Conservation (phyloP, 2,329 filamentous ascomycete genomes). For the Cercospora zeae-maydis region DNA sequence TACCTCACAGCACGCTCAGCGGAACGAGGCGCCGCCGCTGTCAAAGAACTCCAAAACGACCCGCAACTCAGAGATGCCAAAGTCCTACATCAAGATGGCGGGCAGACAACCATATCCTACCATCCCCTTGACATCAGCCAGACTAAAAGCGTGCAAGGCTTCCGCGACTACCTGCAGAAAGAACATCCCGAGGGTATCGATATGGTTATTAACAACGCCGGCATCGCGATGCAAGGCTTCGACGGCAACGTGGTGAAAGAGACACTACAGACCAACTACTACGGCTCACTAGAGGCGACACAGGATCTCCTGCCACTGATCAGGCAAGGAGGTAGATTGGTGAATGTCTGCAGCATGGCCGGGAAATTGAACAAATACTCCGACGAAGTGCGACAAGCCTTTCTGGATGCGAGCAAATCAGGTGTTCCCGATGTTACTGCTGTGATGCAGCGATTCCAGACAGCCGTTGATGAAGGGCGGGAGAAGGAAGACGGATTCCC, state of each 20-base stretch:
- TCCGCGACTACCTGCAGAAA: slow-evolving; percentile 43
- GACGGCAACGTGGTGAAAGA: slow-evolving; percentile 48
- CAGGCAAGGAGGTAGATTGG: slow-evolving; percentile 44
- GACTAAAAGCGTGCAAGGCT: slow-evolving; percentile 43
- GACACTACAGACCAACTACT: slow-evolving; percentile 53
- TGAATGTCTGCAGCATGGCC: slow-evolving; percentile 49
- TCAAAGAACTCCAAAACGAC: slow-evolving; percentile 45
- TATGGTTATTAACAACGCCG: slow-evolving; percentile 55
- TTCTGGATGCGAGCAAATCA: slow-evolving; percentile 35
- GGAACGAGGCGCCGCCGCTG: slow-evolving; percentile 47
- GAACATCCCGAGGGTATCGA: slow-evolving; percentile 51
- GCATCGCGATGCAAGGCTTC: slow-evolving; percentile 36
- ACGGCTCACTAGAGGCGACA: slow-evolving; percentile 48
- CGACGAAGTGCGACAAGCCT: slow-evolving; percentile 41
- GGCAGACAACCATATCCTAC: slow-evolving; percentile 48
- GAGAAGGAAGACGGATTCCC: slow-evolving; percentile 51
- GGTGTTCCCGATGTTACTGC: slow-evolving; percentile 42
- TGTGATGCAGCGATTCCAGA: slow-evolving; percentile 50
- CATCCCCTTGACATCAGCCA: slow-evolving; percentile 50
- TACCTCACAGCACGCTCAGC: slow-evolving; percentile 54
- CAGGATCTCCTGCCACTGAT: slow-evolving; percentile 48
- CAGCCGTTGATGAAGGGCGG: slow-evolving; percentile 45
- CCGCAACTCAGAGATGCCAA: slow-evolving; percentile 46
- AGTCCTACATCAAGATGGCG: slow-evolving; percentile 43
- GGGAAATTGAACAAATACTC: slow-evolving; percentile 50